Percentiles rank a stretch among this genome's conserved stretches.
Evolutionary conservation across 352 stramenopile genomes (phyloP).

Genomic region (Phytophthora lateralis): DNA sequence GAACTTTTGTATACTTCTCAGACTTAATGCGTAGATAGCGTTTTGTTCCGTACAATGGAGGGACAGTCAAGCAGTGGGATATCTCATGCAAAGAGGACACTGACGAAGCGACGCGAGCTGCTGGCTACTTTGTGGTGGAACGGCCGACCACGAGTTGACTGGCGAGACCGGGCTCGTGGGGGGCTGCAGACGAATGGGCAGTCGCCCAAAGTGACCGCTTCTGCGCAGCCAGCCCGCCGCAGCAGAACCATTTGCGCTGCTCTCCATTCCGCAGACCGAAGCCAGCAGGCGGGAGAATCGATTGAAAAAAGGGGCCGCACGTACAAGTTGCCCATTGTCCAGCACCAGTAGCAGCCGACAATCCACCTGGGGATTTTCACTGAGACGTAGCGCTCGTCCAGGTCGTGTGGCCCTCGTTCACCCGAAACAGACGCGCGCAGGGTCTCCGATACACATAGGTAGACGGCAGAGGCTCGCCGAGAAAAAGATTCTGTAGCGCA

Average conservation of each 20-base stretch:
- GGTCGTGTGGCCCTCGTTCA: constrained; percentile 6
- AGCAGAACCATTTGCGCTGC: constrained; percentile 15
- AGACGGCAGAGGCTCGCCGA: not conserved
- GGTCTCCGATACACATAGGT: constrained; percentile 19
- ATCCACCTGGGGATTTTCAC: constrained; percentile 29
- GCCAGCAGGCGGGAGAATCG: constrained; percentile 22
- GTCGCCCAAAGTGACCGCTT: constrained; percentile 5
- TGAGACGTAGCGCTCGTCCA: constrained; percentile 18
- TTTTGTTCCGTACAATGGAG: not conserved
- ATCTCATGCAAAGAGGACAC: constrained; percentile 10
- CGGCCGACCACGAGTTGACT: constrained; percentile 9
- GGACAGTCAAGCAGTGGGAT: constrained; percentile 25
- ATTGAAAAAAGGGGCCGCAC: constrained; percentile 22
- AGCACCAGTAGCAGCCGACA: constrained; percentile 18
- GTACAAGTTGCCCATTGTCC: not conserved
- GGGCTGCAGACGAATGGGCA: not conserved
- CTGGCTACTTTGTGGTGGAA: constrained; percentile 19
- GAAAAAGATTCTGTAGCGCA: not conserved
- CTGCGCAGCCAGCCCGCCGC: constrained; percentile 7
- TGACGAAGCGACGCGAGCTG: constrained; percentile 8
- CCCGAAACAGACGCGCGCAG: constrained; percentile 15
- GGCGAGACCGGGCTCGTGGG: constrained; percentile 6
- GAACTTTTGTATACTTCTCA: not conserved
- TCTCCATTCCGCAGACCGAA: constrained; percentile 17
- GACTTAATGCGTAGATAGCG: not conserved